These are phyloP conservation scores for Pleurotus citrinopileatus DNA, from an alignment of 768 basidiomycete genomes.

Conservation along the genomic window DNA sequence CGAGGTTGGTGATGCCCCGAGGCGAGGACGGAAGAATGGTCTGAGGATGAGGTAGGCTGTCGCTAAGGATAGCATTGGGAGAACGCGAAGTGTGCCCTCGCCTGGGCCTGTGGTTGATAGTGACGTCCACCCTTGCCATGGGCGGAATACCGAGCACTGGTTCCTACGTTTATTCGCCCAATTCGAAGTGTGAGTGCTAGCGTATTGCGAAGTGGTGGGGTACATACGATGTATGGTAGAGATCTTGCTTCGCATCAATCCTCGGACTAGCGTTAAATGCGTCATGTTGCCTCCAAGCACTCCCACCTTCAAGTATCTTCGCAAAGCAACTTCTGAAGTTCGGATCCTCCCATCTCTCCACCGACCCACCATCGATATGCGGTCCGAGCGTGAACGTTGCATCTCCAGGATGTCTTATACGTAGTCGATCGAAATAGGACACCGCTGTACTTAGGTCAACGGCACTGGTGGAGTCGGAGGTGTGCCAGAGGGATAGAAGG, in stretches of 20 bases:
- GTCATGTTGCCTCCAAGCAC: constrained; percentile 45
- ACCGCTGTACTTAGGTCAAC: constrained; percentile 56
- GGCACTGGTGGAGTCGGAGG: constrained; percentile 37
- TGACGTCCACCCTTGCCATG: constrained; percentile 60
- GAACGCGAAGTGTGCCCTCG: constrained; percentile 65
- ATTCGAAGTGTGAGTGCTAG: too few species aligned
- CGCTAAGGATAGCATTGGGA: constrained; percentile 52
- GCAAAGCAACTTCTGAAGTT: constrained; percentile 36
- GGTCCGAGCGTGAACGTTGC: constrained; percentile 64
- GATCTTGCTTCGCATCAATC: constrained; percentile 50
- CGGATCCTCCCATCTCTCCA: constrained; percentile 57
- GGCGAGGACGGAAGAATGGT: constrained; percentile 56
- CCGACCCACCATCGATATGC: constrained; percentile 50
- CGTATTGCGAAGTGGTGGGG: constrained; percentile 10
- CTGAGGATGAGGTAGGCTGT: constrained; percentile 63
- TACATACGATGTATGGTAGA: constrained; percentile 59
- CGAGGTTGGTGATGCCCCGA: constrained; percentile 16
- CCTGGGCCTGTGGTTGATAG: constrained; percentile 50
- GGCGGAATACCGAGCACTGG: constrained; percentile 52
- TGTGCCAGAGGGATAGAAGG: constrained; percentile 59
- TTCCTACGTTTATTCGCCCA: too few species aligned
- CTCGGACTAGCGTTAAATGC: constrained; percentile 47
- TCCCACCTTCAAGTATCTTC: constrained; percentile 41
- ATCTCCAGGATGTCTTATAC: constrained; percentile 73
- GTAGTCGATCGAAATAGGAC: constrained; percentile 75